These are phyloP conservation scores for Fusarium udum DNA, from an alignment of 2,329 filamentous ascomycete species.

Conservation along the genomic window DNA sequence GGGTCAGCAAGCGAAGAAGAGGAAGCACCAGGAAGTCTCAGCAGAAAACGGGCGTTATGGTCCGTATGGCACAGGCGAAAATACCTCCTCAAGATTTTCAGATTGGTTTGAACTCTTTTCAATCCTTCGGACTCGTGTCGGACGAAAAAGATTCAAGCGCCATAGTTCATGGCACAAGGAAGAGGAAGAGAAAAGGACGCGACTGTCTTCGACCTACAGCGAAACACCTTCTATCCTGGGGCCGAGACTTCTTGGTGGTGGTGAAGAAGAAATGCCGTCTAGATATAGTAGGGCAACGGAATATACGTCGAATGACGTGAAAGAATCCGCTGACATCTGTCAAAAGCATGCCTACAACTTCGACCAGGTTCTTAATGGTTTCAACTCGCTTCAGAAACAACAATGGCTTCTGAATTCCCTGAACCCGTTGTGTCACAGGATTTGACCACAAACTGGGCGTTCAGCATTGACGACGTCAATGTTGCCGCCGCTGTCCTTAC, in stretches of 20 bases:
- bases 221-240: not conserved
- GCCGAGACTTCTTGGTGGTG: not conserved
- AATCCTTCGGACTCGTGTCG: not conserved
- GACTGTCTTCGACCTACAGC: not conserved
- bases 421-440: not conserved
- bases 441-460: not conserved
- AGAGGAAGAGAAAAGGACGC: not conserved
- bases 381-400: not conserved
- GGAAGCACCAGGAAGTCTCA: not conserved
- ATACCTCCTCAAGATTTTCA: not conserved
- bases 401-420: not conserved
- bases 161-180: not conserved
- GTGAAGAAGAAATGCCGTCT: not conserved
- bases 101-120: not conserved
- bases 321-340: not conserved
- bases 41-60: not conserved
- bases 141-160: not conserved
- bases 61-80: not conserved
- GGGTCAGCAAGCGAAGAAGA: slow-evolving; percentile 3
- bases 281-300: not conserved
- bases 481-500: not conserved
- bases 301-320: not conserved
- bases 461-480: not conserved
- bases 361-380: not conserved
- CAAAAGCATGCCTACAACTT: not conserved